These are phyloP conservation scores for Spiraea crenata DNA, from an alignment of 331 rosid genomes.

Conservation along the genomic window DNA sequence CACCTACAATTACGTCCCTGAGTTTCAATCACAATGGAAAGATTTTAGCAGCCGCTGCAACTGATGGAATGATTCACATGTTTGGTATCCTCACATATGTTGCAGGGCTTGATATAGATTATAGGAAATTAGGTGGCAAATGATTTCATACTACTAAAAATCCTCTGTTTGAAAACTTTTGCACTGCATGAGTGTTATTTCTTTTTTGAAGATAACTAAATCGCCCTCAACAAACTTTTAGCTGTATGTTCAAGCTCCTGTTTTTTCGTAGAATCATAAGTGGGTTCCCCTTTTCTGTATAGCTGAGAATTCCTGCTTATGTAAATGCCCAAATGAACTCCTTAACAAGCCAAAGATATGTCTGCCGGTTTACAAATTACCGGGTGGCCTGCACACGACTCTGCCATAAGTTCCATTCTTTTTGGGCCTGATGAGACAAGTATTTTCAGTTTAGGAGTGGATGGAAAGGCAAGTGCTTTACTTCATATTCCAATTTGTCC, in stretches of 20 bases:
- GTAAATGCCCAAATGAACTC: slow-evolving; percentile 7
- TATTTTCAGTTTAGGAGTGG: slow-evolving; percentile 87
- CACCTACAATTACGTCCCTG: slow-evolving; percentile 89
- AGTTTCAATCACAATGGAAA: slow-evolving; percentile 98
- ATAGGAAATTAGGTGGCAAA: background rate
- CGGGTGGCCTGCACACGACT: slow-evolving; percentile 99
- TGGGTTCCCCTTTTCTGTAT: background rate
- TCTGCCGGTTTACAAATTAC: slow-evolving; percentile 94
- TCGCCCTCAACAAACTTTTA: background rate
- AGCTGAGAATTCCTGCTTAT: background rate
- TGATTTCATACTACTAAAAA: background rate
- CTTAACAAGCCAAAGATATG: slow-evolving; percentile 83
- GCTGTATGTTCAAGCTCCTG: background rate
- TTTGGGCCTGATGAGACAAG: slow-evolving; percentile 98
- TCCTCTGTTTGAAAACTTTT: background rate
- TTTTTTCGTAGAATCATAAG: background rate
- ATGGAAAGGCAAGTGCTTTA: slow-evolving; percentile 69
- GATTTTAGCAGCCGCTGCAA: slow-evolving; percentile 86
- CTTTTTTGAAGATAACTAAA: slow-evolving; percentile 4
- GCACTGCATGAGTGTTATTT: background rate
- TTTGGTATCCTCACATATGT: slow-evolving; percentile 76
- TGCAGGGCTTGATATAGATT: background rate
- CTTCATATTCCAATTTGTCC: slow-evolving; percentile 8
- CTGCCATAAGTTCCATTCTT: slow-evolving; percentile 85
- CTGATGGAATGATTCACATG: slow-evolving; percentile 98